A percentile compares a stretch with the other conserved stretches of the same genome.
Conservation (phyloP, 192 early-diverging fungal species). For the Entomortierella lignicola region DNA sequence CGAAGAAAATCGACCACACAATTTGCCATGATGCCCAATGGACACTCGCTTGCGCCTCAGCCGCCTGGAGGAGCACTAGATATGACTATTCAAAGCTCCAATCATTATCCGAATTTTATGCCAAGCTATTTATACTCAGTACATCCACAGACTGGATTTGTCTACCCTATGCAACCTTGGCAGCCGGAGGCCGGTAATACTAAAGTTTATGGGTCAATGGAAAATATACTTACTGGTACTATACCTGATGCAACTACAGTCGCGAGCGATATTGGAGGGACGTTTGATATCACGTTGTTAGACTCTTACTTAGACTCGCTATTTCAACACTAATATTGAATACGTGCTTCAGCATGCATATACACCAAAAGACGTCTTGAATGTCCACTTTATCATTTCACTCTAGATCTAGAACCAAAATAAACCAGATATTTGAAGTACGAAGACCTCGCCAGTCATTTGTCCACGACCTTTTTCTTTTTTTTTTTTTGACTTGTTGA, state of each 20-base stretch:
- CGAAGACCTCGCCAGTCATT: no score
- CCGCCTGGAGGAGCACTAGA: not conserved
- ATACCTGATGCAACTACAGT: not conserved
- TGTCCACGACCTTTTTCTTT: no score
- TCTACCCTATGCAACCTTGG: not conserved
- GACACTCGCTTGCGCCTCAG: not conserved
- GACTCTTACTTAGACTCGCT: not conserved
- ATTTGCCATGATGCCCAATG: not conserved
- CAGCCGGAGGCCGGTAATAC: not conserved
- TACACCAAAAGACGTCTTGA: no score
- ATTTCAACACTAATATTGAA: not conserved
- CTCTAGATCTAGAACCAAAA: no score
- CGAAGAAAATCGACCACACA: not conserved
- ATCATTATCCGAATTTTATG: not conserved
- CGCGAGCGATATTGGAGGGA: not conserved
- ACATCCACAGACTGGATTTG: not conserved
- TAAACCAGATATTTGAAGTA: no score
- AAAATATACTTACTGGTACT: not conserved
- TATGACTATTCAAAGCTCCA: not conserved
- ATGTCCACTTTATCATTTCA: no score
- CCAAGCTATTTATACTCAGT: not conserved
- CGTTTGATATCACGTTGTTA: not conserved
- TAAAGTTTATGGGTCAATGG: not conserved
- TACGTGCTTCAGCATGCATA: no score
- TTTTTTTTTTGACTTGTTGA: no score